Evolutionary conservation across 1,284 basidiomycete genomes (phyloP).

Genomic region (Ustilago nuda): DNA sequence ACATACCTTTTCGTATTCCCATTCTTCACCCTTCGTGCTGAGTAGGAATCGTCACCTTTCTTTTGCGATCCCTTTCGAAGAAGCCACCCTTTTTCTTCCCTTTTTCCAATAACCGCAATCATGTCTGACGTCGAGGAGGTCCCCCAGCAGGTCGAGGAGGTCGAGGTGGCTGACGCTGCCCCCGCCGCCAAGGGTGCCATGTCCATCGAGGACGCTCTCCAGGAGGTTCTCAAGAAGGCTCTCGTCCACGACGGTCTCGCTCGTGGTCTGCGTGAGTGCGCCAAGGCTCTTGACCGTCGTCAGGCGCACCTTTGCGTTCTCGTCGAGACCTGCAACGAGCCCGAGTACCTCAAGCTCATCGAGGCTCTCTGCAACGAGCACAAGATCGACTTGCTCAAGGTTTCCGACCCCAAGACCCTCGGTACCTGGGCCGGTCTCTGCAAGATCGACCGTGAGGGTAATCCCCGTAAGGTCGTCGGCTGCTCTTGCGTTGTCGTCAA

Average conservation of each 20-base stretch:
- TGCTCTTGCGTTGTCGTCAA: slow-evolving; percentile 92
- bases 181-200: slow-evolving; percentile 82
- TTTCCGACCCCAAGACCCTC: slow-evolving; percentile 94
- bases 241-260: slow-evolving; percentile 98
- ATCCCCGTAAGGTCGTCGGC: slow-evolving; percentile 86
- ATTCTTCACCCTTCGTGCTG: slow-evolving; percentile 54
- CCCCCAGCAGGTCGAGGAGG: slow-evolving; percentile 71
- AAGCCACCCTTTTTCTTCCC: slow-evolving; percentile 55
- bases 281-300: slow-evolving; percentile 98
- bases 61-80: slow-evolving; percentile 66
- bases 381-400: slow-evolving; percentile 99
- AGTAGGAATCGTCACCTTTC: slow-evolving; percentile 49
- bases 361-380: slow-evolving; percentile 99
- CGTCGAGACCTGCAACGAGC: slow-evolving; percentile 98
- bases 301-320: slow-evolving; percentile 99
- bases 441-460: slow-evolving; percentile 95
- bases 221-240: slow-evolving; percentile 93
- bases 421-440: slow-evolving; percentile 96
- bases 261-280: slow-evolving; percentile 95
- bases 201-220: slow-evolving; percentile 96
- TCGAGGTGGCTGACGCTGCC: slow-evolving; percentile 79
- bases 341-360: slow-evolving; percentile 99
- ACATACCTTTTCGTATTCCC: slow-evolving; percentile 29
- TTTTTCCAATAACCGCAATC: slow-evolving; percentile 25
- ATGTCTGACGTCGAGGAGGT: slow-evolving; percentile 70